Evolutionary conservation across 2,329 filamentous ascomycete species (phyloP), one percentile per base, ranked within the genome.

Genomic region (Hypoxylon sp.): DNA sequence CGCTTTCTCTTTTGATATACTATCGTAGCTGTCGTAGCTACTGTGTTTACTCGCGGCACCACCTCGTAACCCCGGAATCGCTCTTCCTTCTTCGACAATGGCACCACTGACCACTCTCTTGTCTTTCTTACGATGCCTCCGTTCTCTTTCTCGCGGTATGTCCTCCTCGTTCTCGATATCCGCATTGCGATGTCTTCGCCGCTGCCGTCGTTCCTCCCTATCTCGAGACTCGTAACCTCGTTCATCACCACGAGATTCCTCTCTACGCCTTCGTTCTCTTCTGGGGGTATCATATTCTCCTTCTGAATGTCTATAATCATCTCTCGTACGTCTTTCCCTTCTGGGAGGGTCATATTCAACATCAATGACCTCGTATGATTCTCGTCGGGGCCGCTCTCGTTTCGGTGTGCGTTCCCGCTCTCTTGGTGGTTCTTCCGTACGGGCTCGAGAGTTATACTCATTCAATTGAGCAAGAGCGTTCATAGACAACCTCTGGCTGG

Each of bases 61-160:
- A 4, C 85, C 84, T 65, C 84, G 78, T 5, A 86, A 58, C 1
- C 76, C 78, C 5, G 79, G 78, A 19, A 71, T 76, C 5, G 79
- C 79, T n/a, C 82, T 79, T 0, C 90, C 91, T 76, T 93, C 91
- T 74, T 93, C 91, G 72, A 91, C 81, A 17, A 91, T 80, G 0
- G 89, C 89, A 19, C 90, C 91, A 68, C 91, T 93, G 19, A 91
- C 89, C n/a, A 92, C 83, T 67, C 91, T 82, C 62, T 84, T 84
- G 70, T 84, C 85, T 45, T 78, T 78, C 53, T 80, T 80, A 57
- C 75, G 76, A 13, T 77, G 78, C 68, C 72, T 82, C 72, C 73
- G 67, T 52, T 72, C 70, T 19, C 60, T 62, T 61, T 73, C 73
- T 43, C 64, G 56, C 2, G 61, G 52, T 23, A 38, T 58, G 3